Evolutionary conservation across 331 rosid species (phyloP).

Genomic region (Rhamnella rubrinervis): DNA sequence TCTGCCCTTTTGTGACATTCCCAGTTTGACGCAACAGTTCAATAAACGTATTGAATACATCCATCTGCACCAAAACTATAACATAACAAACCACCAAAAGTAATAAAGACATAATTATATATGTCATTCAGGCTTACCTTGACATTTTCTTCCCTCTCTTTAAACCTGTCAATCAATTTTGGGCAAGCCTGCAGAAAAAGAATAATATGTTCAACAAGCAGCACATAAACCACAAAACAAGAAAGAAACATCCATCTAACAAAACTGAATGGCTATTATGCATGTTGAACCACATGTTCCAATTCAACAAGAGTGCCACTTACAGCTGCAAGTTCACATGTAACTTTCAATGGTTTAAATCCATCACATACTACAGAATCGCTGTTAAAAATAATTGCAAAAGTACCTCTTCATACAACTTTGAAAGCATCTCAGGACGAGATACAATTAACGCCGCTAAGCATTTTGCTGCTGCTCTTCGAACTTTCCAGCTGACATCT

Average conservation of each 20-base stretch:
- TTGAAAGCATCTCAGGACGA: slow-evolving; percentile 93
- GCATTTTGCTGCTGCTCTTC: slow-evolving; percentile 99
- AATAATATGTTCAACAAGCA: slow-evolving; percentile 5
- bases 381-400: slow-evolving; percentile 19
- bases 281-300: not conserved
- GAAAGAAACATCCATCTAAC: not conserved
- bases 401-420: slow-evolving; percentile 87
- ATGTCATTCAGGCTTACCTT: slow-evolving; percentile 54
- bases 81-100: slow-evolving; percentile 25
- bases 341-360: not conserved
- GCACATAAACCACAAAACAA: not conserved
- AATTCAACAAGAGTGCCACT: not conserved
- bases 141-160: slow-evolving; percentile 98
- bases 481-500: slow-evolving; percentile 98
- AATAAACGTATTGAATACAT: slow-evolving; percentile 86
- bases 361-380: not conserved
- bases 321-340: not conserved
- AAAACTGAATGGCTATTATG: not conserved
- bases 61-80: slow-evolving; percentile 73
- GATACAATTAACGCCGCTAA: slow-evolving; percentile 93
- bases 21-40: slow-evolving; percentile 99
- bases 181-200: slow-evolving; percentile 81
- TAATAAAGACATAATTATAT: slow-evolving; percentile 12
- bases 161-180: slow-evolving; percentile 92
- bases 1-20: slow-evolving; percentile 92